Conservation (phyloP, 805 yeast species). For the Lipomyces orientalis region DNA sequence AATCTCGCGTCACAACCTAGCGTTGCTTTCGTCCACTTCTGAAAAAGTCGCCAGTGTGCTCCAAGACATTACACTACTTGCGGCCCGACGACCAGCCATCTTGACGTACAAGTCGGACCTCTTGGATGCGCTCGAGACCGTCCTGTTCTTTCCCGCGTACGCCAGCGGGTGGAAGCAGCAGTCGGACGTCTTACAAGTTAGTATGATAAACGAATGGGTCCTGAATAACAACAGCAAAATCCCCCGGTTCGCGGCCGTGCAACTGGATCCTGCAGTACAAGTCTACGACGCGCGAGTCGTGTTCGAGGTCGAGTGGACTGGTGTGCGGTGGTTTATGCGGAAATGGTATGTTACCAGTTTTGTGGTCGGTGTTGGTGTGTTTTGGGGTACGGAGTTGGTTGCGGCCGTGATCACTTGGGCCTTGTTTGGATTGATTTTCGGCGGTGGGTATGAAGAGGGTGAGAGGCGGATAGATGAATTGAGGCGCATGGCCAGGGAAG, state of each 20-base stretch:
- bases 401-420: constrained; percentile 27
- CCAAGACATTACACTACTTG: constrained; percentile 17
- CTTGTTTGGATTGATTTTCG: background rate
- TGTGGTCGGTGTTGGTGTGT: constrained; percentile 39
- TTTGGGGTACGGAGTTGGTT: constrained; percentile 42
- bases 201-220: constrained; percentile 38
- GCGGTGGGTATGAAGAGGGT: background rate
- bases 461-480: background rate
- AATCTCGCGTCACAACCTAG: constrained; percentile 20
- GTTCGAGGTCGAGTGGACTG: constrained; percentile 44
- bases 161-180: constrained; percentile 41
- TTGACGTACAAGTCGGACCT: constrained; percentile 43
- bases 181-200: constrained; percentile 38
- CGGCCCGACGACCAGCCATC: constrained; percentile 41
- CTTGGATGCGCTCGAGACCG: constrained; percentile 41
- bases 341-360: constrained; percentile 39
- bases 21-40: constrained; percentile 16
- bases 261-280: constrained; percentile 41
- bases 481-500: background rate
- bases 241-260: constrained; percentile 36
- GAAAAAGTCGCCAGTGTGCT: constrained; percentile 20
- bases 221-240: constrained; percentile 3
- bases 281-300: constrained; percentile 38
- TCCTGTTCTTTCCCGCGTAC: constrained; percentile 43
- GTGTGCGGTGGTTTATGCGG: constrained; percentile 44